A percentile compares a stretch with the other conserved stretches of the same genome.
phyloP scores from a whole-genome alignment of 257 asterid genomes.

The Salvia rosmarinus region DNA sequence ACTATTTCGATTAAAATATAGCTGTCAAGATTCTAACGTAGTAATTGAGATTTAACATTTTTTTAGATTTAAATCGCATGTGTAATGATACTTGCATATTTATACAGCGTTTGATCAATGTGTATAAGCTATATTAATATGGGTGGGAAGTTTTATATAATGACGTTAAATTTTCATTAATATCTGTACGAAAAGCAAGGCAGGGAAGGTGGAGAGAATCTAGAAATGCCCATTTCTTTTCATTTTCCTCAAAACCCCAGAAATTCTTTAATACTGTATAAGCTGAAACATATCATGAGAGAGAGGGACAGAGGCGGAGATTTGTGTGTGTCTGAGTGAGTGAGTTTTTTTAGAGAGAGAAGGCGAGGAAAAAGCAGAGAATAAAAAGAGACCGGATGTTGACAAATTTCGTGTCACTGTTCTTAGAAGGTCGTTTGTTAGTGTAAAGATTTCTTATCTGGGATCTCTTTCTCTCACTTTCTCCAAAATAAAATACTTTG shows the following conservation, averaged over 20 bases:
- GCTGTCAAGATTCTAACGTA: too few species aligned
- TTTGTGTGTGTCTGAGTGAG: slow-evolving; percentile 25
- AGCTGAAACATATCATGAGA: slow-evolving; percentile 37
- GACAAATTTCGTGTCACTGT: slow-evolving; percentile 94
- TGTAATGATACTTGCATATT: too few species aligned
- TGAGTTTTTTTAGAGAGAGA: slow-evolving; percentile 38
- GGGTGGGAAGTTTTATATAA: slow-evolving; percentile 43
- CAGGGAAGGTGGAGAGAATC: slow-evolving; percentile 76
- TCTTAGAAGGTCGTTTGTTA: slow-evolving; percentile 86
- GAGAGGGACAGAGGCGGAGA: slow-evolving; percentile 28
- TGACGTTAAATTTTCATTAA: slow-evolving; percentile 45
- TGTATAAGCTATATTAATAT: slow-evolving; percentile 11
- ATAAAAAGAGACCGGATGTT: slow-evolving; percentile 92
- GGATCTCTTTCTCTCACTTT: slow-evolving; percentile 76
- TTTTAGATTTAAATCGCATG: too few species aligned
- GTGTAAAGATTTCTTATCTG: slow-evolving; percentile 86
- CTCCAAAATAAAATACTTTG: slow-evolving; percentile 32
- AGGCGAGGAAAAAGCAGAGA: slow-evolving; percentile 44
- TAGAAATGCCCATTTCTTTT: slow-evolving; percentile 59
- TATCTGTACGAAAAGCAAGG: slow-evolving; percentile 60
- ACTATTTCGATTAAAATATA: too few species aligned
- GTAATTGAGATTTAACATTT: too few species aligned
- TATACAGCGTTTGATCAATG: too few species aligned
- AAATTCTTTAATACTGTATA: slow-evolving; percentile 41
- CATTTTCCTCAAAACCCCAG: slow-evolving; percentile 55